A percentile compares a stretch with the other conserved stretches of the same genome.
phyloP scores from a whole-genome alignment of 768 basidiomycete species.

The Phylloporus sp. region DNA sequence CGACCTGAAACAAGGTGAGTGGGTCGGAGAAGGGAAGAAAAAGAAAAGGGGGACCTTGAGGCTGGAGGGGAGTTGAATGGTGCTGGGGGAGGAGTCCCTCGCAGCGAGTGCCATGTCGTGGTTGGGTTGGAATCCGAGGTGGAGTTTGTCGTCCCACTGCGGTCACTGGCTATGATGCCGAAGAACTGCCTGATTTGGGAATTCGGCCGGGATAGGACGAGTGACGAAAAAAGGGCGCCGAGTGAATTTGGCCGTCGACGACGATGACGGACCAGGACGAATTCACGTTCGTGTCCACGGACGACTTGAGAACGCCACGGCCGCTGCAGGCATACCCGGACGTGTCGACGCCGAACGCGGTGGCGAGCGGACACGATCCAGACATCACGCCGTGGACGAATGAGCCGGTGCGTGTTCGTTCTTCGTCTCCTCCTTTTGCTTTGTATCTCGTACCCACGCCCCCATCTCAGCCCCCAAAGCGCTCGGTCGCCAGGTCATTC shows the following conservation, averaged over 20 bases:
- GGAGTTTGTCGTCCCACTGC: too few species aligned
- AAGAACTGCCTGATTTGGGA: slow-evolving; percentile 6
- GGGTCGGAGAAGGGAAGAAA: background rate
- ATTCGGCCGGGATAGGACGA: background rate
- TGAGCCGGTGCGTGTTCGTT: slow-evolving; percentile 10
- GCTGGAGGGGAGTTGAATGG: slow-evolving; percentile 37
- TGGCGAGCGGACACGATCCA: slow-evolving; percentile 1
- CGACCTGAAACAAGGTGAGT: slow-evolving; percentile 41
- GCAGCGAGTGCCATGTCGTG: slow-evolving; percentile 7
- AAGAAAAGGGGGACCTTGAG: slow-evolving; percentile 42
- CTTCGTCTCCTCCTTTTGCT: background rate
- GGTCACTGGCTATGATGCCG: too few species aligned
- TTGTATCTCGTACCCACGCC: slow-evolving; percentile 12
- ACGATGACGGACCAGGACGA: slow-evolving; percentile 3
- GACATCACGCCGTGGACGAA: slow-evolving; percentile 19
- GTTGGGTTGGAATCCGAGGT: background rate
- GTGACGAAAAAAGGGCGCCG: background rate
- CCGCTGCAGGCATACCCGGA: slow-evolving; percentile 15
- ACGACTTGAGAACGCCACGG: slow-evolving; percentile 4
- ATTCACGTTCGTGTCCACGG: slow-evolving; percentile 5
- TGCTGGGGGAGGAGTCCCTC: slow-evolving; percentile 31
- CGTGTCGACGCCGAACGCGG: background rate
- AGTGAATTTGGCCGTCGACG: background rate
- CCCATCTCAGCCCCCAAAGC: slow-evolving; percentile 11
- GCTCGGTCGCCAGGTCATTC: slow-evolving; percentile 28